These are phyloP conservation scores for Solanum lignicaule DNA, from an alignment of 257 asterid species.

Conservation along the genomic window DNA sequence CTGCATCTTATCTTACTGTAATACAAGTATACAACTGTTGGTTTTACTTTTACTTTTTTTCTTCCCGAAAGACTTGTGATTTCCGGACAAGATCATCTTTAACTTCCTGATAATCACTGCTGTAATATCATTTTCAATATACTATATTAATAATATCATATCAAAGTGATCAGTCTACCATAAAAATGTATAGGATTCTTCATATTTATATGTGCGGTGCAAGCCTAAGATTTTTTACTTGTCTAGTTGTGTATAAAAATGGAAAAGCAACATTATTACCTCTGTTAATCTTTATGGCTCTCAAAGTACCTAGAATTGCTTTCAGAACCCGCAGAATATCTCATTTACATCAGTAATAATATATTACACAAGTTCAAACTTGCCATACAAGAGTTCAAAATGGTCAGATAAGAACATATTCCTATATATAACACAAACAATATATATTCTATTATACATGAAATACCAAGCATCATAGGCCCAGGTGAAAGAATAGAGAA, in stretches of 20 bases:
- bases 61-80: conserved; percentile 1
- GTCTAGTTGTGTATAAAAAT: background rate
- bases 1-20: conserved; percentile 26
- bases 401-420: background rate
- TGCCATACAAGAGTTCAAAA: background rate
- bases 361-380: background rate
- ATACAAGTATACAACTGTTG: conserved; percentile 8
- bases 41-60: conserved; percentile 2
- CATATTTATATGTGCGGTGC: background rate
- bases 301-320: background rate
- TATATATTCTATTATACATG: conserved; percentile 1
- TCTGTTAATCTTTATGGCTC: background rate
- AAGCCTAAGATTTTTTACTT: background rate
- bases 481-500: conserved; percentile 45
- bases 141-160: background rate
- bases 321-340: background rate
- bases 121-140: conserved; percentile 6
- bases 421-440: background rate
- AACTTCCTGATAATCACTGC: conserved; percentile 4
- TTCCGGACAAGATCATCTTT: conserved; percentile 6
- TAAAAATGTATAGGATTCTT: background rate
- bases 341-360: background rate
- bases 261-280: background rate
- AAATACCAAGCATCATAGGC: conserved; percentile 39
- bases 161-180: background rate